phyloP scores from a whole-genome alignment of 2,329 filamentous ascomycete genomes.

The Setomelanomma holmii region DNA sequence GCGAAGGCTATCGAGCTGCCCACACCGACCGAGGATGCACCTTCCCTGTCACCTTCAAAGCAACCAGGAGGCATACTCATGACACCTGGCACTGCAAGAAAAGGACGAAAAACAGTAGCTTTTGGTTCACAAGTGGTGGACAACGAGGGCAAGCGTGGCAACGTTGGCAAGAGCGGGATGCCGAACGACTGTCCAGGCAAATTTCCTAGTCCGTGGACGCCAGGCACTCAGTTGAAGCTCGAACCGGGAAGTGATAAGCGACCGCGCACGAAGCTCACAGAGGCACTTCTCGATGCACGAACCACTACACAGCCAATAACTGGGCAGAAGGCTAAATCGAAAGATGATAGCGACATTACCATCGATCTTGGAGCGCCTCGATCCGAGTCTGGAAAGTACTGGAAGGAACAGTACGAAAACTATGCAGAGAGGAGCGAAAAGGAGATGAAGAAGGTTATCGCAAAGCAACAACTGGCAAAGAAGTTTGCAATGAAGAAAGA shows the following conservation, averaged over 20 bases:
- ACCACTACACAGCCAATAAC: constrained; percentile 46
- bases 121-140: constrained; percentile 65
- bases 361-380: constrained; percentile 75
- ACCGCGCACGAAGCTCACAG: constrained; percentile 53
- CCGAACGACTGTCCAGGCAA: constrained; percentile 57
- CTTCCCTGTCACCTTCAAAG: constrained; percentile 60
- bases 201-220: constrained; percentile 60
- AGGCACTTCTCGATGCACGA: constrained; percentile 53
- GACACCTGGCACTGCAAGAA: constrained; percentile 65
- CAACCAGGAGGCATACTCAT: constrained; percentile 66
- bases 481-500: constrained; percentile 82
- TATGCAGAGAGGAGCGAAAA: constrained; percentile 75
- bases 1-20: constrained; percentile 25
- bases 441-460: constrained; percentile 78
- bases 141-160: constrained; percentile 60
- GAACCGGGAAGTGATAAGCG: constrained; percentile 39
- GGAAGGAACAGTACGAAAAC: constrained; percentile 78
- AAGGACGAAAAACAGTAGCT: constrained; percentile 66
- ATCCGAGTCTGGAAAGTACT: constrained; percentile 78
- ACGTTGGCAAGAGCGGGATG: constrained; percentile 54
- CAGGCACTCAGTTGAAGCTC: constrained; percentile 45
- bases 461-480: constrained; percentile 81
- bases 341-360: constrained; percentile 67
- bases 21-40: constrained; percentile 27
- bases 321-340: constrained; percentile 42